Conservation (phyloP, 129 eudicot species). For the Dittrichia graveolens region DNA sequence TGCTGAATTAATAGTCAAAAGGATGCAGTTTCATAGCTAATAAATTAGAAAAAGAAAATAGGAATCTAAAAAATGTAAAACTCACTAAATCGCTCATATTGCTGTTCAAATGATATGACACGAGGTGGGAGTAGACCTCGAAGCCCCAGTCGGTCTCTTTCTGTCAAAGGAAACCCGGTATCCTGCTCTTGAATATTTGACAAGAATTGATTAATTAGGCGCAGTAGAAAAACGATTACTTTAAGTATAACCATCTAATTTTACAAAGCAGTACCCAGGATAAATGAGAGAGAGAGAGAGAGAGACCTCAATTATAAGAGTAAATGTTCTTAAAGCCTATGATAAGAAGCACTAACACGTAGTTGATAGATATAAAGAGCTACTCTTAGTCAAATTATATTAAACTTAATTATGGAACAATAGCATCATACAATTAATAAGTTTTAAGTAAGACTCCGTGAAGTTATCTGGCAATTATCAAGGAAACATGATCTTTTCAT, state of each 20-base stretch:
- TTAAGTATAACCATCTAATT: constrained; percentile 8
- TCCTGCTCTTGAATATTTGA: constrained; percentile 58
- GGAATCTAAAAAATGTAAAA: constrained; percentile 23
- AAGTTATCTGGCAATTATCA: neutral
- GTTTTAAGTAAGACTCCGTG: neutral
- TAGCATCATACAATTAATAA: neutral
- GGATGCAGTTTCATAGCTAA: neutral
- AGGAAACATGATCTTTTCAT: neutral
- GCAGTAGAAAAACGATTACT: neutral
- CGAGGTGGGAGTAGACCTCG: constrained; percentile 99
- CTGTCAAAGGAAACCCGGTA: constrained; percentile 95
- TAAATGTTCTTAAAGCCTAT: neutral
- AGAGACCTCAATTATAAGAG: neutral
- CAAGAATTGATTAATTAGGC: constrained; percentile 8
- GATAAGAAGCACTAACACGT: neutral
- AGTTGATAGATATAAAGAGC: neutral
- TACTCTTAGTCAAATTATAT: neutral
- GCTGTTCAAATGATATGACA: constrained; percentile 93
- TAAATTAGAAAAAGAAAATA: neutral
- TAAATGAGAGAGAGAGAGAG: neutral
- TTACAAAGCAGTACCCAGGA: neutral
- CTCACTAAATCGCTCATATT: constrained; percentile 93
- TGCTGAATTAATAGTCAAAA: neutral
- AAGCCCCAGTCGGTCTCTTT: constrained; percentile 96
- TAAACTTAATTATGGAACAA: neutral